Evolutionary conservation across 345 rosid genomes (phyloP).

Genomic region (Clarkia xantiana): DNA sequence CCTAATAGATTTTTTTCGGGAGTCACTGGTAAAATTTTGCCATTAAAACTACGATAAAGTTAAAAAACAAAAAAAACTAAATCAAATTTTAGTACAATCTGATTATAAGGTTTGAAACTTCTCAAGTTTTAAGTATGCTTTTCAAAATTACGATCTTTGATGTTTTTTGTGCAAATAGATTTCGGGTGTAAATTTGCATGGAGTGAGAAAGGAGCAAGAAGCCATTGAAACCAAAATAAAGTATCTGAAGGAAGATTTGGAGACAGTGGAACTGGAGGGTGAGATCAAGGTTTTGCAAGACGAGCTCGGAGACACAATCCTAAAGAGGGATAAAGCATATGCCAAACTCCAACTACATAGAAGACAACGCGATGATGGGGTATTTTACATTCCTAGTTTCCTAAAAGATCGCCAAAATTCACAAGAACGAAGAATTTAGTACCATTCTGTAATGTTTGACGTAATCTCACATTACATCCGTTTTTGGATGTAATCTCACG

Average conservation of each 20-base stretch:
- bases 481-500: too few relatives aligned
- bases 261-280: conserved; percentile 38
- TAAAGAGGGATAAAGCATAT: conserved; percentile 49
- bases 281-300: conserved; percentile 45
- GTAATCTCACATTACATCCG: too few relatives aligned
- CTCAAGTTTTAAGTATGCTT: not conserved
- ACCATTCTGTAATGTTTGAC: too few relatives aligned
- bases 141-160: not conserved
- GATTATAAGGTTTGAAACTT: not conserved
- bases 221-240: conserved; percentile 40
- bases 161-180: conserved; percentile 25
- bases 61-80: not conserved
- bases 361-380: conserved; percentile 57
- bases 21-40: conserved; percentile 69
- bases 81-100: not conserved
- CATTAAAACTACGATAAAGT: conserved; percentile 82
- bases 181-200: conserved; percentile 67
- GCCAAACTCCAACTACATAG: conserved; percentile 40
- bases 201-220: conserved; percentile 74
- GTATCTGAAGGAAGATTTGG: conserved; percentile 38
- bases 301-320: conserved; percentile 31
- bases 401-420: not conserved
- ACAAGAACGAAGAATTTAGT: not conserved
- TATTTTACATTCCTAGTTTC: conserved; percentile 12
- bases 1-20: too few relatives aligned